Conservation (phyloP, 1,284 basidiomycete genomes). For the Ustilago loliicola region DNA sequence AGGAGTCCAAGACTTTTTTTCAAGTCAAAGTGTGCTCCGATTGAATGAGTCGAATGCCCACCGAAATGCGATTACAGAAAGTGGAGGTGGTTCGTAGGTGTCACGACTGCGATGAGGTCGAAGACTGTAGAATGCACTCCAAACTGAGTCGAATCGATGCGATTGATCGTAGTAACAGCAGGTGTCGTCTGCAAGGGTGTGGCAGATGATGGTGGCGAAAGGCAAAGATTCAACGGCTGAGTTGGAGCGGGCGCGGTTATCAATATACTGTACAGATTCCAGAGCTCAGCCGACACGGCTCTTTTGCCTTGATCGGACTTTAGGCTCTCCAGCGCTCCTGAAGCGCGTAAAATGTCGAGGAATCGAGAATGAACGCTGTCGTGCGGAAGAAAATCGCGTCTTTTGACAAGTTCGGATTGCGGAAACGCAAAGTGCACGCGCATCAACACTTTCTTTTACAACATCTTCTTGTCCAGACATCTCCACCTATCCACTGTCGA, state of each 20-base stretch:
- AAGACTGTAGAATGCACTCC: slow-evolving; percentile 3
- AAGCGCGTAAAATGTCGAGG: background rate
- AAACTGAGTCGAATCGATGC: slow-evolving; percentile 23
- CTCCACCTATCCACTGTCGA: background rate
- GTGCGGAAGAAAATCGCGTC: slow-evolving; percentile 25
- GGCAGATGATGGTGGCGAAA: slow-evolving; percentile 58
- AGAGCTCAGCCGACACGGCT: slow-evolving; percentile 1
- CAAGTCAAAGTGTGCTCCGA: background rate
- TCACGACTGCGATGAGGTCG: slow-evolving; percentile 16
- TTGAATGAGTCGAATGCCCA: background rate
- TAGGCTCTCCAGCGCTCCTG: background rate
- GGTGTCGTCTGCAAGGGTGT: slow-evolving; percentile 42
- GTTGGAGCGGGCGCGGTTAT: slow-evolving; percentile 12
- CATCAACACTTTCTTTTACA: slow-evolving; percentile 36
- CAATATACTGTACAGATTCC: slow-evolving; percentile 32
- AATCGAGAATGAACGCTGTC: slow-evolving; percentile 2
- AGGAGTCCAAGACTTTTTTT: background rate
- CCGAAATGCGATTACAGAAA: background rate
- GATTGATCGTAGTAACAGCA: slow-evolving; percentile 27
- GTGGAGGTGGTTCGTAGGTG: slow-evolving; percentile 6
- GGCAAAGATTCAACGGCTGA: slow-evolving; percentile 22
- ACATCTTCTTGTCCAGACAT: slow-evolving; percentile 8
- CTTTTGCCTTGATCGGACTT: background rate
- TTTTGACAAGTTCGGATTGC: slow-evolving; percentile 29
- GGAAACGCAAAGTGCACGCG: slow-evolving; percentile 26